Percentiles rank a stretch among this genome's conserved stretches.
Evolutionary conservation across 2,329 filamentous ascomycete genomes (phyloP).

Genomic region (Geoglossum cookeanum): DNA sequence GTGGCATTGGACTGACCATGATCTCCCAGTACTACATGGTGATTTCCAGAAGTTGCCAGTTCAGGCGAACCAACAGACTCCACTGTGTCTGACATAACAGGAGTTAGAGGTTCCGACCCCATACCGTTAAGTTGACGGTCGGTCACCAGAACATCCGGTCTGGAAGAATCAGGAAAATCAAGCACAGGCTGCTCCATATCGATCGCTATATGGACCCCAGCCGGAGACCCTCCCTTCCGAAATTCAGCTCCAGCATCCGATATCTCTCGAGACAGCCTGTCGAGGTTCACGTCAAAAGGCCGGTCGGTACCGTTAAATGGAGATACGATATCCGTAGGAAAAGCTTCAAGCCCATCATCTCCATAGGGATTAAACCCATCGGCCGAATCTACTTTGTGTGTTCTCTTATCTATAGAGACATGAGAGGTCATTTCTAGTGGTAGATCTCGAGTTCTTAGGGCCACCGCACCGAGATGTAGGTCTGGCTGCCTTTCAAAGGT

Average conservation of each 20-base stretch:
- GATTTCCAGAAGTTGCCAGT: no score
- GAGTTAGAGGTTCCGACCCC: no score
- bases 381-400: not conserved
- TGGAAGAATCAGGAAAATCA: not conserved
- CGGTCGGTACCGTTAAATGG: not conserved
- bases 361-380: not conserved
- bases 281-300: not conserved
- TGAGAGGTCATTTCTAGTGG: not conserved
- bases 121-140: no score
- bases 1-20: not conserved
- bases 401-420: not conserved
- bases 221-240: not conserved
- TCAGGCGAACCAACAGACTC: no score
- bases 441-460: not conserved
- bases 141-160: no score
- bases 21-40: not conserved
- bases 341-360: not conserved
- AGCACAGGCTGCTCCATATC: not conserved
- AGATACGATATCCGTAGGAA: not conserved
- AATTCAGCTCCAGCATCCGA: not conserved
- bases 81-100: no score
- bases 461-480: not conserved
- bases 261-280: not conserved
- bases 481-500: not conserved
- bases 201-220: not conserved